These are phyloP conservation scores for Xerocomus nothofagi DNA, from an alignment of 1,284 basidiomycete genomes.

Conservation along the genomic window DNA sequence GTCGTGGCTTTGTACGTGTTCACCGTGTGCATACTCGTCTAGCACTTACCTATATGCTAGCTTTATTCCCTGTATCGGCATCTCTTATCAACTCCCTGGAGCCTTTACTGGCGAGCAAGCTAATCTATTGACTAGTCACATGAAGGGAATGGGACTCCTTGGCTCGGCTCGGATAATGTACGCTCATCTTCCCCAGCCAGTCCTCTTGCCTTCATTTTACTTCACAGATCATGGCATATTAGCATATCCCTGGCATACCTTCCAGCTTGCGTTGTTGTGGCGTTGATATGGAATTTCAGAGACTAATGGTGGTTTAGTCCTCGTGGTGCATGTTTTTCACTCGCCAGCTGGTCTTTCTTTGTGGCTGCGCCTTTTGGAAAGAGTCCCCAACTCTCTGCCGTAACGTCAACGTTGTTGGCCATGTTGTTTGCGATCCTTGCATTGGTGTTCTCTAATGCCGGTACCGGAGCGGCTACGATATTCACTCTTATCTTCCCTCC, in stretches of 20 bases:
- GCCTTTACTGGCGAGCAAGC: constrained; percentile 64
- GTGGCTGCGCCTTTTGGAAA: constrained; percentile 67
- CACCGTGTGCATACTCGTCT: background rate
- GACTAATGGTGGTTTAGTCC: constrained; percentile 60
- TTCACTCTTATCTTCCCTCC: constrained; percentile 75
- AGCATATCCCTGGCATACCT: constrained; percentile 57
- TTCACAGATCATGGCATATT: constrained; percentile 63
- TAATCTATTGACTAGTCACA: constrained; percentile 58
- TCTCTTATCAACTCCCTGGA: constrained; percentile 73
- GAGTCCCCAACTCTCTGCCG: constrained; percentile 72
- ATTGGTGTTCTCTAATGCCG: constrained; percentile 49
- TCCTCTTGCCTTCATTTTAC: background rate
- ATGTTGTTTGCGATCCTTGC: constrained; percentile 70
- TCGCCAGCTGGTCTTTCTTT: constrained; percentile 72
- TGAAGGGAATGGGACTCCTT: constrained; percentile 73
- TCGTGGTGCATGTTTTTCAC: constrained; percentile 63
- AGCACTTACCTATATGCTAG: constrained; percentile 31
- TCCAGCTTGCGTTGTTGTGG: constrained; percentile 66
- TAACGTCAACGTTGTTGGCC: constrained; percentile 62
- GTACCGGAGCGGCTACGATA: constrained; percentile 52
- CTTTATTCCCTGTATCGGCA: constrained; percentile 66
- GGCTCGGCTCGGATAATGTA: constrained; percentile 66
- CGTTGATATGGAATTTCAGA: constrained; percentile 65
- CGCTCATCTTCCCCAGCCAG: constrained; percentile 16
- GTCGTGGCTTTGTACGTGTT: constrained; percentile 57